These are phyloP conservation scores for Blastobotrys muscicola DNA, from an alignment of 805 yeast genomes.

Conservation along the genomic window DNA sequence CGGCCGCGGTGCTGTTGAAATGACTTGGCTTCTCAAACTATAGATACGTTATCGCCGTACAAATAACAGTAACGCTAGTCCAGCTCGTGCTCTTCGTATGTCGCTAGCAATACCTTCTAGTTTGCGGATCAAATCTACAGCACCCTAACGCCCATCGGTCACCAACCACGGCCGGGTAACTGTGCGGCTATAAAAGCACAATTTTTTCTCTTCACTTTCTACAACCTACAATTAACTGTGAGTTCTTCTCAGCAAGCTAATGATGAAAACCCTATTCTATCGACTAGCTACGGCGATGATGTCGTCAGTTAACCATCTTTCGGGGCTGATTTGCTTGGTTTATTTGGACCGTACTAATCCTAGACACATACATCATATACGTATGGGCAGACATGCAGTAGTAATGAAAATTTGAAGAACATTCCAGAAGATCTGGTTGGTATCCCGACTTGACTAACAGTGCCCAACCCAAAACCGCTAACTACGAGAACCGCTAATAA, in stretches of 20 bases:
- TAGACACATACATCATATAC: too few species aligned
- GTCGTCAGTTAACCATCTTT: constrained; percentile 77
- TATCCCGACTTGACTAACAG: too few species aligned
- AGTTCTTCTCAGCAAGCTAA: constrained; percentile 6
- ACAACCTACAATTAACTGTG: constrained; percentile 16
- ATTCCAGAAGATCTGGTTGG: too few species aligned
- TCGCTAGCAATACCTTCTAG: constrained; percentile 18
- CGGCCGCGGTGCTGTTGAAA: not conserved
- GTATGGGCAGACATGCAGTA: too few species aligned
- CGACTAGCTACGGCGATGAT: constrained; percentile 64
- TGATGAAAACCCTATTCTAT: constrained; percentile 43
- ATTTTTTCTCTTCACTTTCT: constrained; percentile 1
- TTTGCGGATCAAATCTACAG: constrained; percentile 50
- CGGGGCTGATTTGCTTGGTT: constrained; percentile 55
- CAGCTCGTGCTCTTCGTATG: too few species aligned
- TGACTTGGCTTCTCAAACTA: not conserved
- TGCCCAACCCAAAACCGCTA: too few species aligned
- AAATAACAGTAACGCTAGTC: too few species aligned
- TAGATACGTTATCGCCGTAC: constrained; percentile 37
- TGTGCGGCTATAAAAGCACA: constrained; percentile 5
- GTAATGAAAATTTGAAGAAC: too few species aligned
- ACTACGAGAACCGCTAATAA: too few species aligned
- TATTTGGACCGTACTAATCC: not conserved
- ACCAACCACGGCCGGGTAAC: constrained; percentile 33
- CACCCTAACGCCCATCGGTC: constrained; percentile 44